Evolutionary conservation across 345 rosid genomes (phyloP).

Genomic region (Euphorbia peplus): DNA sequence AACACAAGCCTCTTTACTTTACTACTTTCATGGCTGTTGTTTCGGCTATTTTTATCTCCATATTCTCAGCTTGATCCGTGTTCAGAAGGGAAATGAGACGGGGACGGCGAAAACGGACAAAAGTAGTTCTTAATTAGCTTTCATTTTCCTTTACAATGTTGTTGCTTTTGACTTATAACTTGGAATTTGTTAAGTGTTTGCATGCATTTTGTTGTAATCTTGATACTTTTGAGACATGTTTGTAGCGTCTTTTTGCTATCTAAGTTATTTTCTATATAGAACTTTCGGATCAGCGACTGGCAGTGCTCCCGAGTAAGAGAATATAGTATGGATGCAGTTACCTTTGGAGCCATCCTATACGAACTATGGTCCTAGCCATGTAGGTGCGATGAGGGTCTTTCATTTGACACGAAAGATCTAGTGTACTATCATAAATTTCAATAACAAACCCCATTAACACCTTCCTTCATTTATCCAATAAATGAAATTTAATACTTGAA

Average conservation of each 20-base stretch:
- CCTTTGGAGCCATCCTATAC: no score
- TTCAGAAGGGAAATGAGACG: background rate
- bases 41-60: slow-evolving; percentile 25
- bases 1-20: slow-evolving; percentile 11
- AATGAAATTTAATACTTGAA: no score
- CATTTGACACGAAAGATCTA: no score
- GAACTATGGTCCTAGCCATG: no score
- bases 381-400: no score
- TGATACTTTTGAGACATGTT: background rate
- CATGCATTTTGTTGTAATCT: background rate
- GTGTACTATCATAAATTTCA: no score
- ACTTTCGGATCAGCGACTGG: background rate
- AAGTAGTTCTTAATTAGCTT: background rate
- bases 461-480: no score
- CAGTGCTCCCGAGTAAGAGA: no score
- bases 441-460: no score
- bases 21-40: slow-evolving; percentile 20
- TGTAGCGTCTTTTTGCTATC: background rate
- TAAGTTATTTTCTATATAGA: background rate
- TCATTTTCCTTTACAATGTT: background rate
- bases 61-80: slow-evolving; percentile 10
- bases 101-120: no score
- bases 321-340: no score
- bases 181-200: background rate
- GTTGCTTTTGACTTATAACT: background rate